Conservation (phyloP, 2,329 filamentous ascomycete species). For the Zelopaecilomyces penicillatus region DNA sequence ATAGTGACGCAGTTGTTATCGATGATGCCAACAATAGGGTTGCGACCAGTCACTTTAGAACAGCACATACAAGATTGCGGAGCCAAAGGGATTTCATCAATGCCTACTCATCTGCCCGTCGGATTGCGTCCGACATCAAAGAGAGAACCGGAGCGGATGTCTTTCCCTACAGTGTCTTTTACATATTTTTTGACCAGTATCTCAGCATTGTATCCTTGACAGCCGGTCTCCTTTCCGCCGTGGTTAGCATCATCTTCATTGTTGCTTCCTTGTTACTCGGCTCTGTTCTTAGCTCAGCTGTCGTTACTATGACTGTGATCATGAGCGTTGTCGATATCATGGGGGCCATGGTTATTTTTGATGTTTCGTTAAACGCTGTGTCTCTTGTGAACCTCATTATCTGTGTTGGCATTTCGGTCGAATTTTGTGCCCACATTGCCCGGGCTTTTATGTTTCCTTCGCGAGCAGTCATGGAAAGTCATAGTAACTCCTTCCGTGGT, state of each 20-base stretch:
- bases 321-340: slow-evolving; percentile 96
- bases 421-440: slow-evolving; percentile 96
- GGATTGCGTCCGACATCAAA: slow-evolving; percentile 72
- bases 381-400: slow-evolving; percentile 95
- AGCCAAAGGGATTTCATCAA: slow-evolving; percentile 89
- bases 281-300: slow-evolving; percentile 68
- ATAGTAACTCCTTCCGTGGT: slow-evolving; percentile 68
- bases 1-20: slow-evolving; percentile 75
- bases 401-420: slow-evolving; percentile 90
- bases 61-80: slow-evolving; percentile 75
- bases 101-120: slow-evolving; percentile 79
- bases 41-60: slow-evolving; percentile 83
- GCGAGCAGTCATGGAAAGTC: slow-evolving; percentile 66
- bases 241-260: slow-evolving; percentile 75
- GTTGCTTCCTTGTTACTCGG: slow-evolving; percentile 76
- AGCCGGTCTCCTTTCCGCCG: slow-evolving; percentile 69
- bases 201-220: slow-evolving; percentile 75
- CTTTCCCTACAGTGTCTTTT: slow-evolving; percentile 95
- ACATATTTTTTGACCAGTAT: slow-evolving; percentile 99
- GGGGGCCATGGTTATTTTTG: slow-evolving; percentile 83
- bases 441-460: slow-evolving; percentile 93
- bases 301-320: slow-evolving; percentile 77
- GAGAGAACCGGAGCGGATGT: slow-evolving; percentile 67
- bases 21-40: slow-evolving; percentile 60
- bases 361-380: slow-evolving; percentile 88